These are phyloP conservation scores for Penicillium soppii DNA, from an alignment of 495 filamentous ascomycete species.

Conservation along the genomic window DNA sequence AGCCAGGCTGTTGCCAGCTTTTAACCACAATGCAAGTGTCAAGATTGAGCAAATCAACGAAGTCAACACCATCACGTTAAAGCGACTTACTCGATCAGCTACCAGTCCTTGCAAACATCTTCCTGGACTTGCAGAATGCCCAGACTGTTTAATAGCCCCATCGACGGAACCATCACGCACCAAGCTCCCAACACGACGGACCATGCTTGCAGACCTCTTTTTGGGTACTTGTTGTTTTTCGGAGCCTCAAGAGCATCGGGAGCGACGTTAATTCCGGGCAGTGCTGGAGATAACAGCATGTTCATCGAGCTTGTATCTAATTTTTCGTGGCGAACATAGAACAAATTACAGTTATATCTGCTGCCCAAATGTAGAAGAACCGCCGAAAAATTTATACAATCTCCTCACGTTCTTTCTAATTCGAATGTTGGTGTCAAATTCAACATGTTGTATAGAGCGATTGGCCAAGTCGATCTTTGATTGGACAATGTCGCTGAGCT, in stretches of 20 bases:
- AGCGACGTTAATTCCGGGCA: not conserved
- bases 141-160: slow-evolving; percentile 68
- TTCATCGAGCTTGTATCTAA: not conserved
- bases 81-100: slow-evolving; percentile 67
- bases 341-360: too few relatives aligned
- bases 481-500: not conserved
- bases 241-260: not conserved
- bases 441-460: not conserved
- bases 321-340: too few relatives aligned
- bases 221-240: slow-evolving; percentile 46
- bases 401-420: too few relatives aligned
- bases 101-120: slow-evolving; percentile 55
- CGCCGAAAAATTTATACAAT: too few relatives aligned
- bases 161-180: slow-evolving; percentile 59
- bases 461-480: not conserved
- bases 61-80: slow-evolving; percentile 62
- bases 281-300: not conserved
- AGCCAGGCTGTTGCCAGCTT: slow-evolving; percentile 24
- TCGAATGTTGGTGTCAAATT: too few relatives aligned
- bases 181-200: slow-evolving; percentile 63
- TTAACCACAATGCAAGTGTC: slow-evolving; percentile 55
- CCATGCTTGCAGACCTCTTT: slow-evolving; percentile 68
- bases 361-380: too few relatives aligned
- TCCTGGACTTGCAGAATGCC: slow-evolving; percentile 50
- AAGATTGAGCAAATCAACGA: slow-evolving; percentile 49